Conservation (phyloP, 208 protist genomes). For the Naegleria lovaniensis region DNA sequence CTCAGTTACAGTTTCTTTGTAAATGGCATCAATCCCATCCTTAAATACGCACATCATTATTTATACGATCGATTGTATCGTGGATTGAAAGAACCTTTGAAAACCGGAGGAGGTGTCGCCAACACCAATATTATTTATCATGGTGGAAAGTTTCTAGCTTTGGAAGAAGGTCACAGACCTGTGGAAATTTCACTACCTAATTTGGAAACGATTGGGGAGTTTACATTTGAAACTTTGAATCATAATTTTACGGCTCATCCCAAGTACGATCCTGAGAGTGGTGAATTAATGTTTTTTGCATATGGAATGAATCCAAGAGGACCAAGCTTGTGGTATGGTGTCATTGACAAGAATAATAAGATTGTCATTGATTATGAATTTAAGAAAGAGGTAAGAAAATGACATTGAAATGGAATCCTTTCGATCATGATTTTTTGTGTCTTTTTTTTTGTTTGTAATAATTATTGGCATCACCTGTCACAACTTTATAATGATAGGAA, state of each 20-base stretch:
- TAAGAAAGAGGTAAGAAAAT: neutral
- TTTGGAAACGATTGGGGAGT: neutral
- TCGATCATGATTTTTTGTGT: no score
- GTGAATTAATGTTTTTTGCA: conserved; percentile 29
- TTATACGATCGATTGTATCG: conserved; percentile 6
- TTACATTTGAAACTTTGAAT: neutral
- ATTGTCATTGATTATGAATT: neutral
- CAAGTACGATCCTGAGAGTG: conserved; percentile 25
- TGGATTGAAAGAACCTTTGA: neutral
- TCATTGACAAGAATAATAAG: neutral
- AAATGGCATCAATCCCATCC: neutral
- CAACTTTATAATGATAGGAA: no score
- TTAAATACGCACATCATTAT: neutral
- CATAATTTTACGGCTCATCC: conserved; percentile 29
- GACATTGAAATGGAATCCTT: no score
- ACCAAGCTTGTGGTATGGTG: neutral
- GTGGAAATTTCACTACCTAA: neutral
- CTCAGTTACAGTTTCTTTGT: neutral
- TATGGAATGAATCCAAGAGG: neutral
- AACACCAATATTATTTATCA: neutral
- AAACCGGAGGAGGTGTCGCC: neutral
- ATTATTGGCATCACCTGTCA: no score
- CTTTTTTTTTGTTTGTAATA: no score
- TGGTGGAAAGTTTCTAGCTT: neutral
- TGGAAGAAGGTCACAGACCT: neutral